A percentile compares a stretch with the other conserved stretches of the same genome.
phyloP scores from a whole-genome alignment of 2,329 filamentous ascomycete genomes.

The Emmonsiellopsis sp. region DNA sequence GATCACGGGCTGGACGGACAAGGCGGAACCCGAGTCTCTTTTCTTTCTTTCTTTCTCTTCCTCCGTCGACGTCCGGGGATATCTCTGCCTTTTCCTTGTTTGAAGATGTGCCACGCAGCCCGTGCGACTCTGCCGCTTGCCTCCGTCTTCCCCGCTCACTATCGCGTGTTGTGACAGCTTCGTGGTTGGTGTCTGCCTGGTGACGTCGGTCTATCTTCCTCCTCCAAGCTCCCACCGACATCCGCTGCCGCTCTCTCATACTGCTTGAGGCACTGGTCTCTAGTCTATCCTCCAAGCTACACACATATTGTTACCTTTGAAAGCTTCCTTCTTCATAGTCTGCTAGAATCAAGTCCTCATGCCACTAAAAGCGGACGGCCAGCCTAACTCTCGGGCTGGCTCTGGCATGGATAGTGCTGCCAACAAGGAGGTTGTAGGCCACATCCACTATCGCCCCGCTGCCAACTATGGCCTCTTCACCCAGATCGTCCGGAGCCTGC shows the following conservation, averaged over 20 bases:
- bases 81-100: too few relatives aligned
- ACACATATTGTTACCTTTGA: neutral
- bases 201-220: neutral
- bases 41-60: neutral
- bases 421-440: constrained; percentile 4
- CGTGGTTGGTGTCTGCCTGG: too few relatives aligned
- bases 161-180: too few relatives aligned
- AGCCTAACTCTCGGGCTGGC: neutral
- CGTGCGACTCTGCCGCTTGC: too few relatives aligned
- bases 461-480: constrained; percentile 38
- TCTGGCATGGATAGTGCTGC: constrained; percentile 9
- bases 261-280: neutral
- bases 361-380: neutral
- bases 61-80: neutral
- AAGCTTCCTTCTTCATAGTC: too few relatives aligned
- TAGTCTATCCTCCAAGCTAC: neutral
- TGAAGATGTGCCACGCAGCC: too few relatives aligned
- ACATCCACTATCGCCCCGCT: constrained; percentile 17
- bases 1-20: too few relatives aligned
- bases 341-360: neutral
- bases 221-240: neutral
- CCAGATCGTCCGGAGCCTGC: constrained; percentile 38
- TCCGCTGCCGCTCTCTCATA: neutral
- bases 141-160: too few relatives aligned
- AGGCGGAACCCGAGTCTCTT: neutral